A percentile compares a stretch with the other conserved stretches of the same genome.
phyloP scores from a whole-genome alignment of 2,329 filamentous ascomycete species.

The Bisporella sp. region DNA sequence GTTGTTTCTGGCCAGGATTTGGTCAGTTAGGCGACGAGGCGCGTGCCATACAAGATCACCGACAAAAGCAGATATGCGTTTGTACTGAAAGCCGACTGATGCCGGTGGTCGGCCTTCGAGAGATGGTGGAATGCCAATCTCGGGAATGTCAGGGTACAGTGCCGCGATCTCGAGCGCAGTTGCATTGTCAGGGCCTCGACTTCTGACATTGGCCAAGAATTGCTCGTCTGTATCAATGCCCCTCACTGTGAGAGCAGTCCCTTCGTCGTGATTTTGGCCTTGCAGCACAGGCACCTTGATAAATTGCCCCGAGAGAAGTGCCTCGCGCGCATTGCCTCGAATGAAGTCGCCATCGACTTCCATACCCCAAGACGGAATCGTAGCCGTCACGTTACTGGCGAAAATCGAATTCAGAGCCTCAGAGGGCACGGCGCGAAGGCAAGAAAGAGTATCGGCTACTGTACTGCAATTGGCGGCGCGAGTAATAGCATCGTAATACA shows the following conservation, averaged over 20 bases:
- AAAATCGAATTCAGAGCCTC: conserved; percentile 36
- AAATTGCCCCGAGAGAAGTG: not conserved
- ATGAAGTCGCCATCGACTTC: conserved; percentile 15
- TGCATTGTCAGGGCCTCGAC: conserved; percentile 15
- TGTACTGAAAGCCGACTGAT: conserved; percentile 3
- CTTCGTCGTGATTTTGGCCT: not conserved
- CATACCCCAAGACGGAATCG: conserved; percentile 31
- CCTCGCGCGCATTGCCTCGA: not conserved
- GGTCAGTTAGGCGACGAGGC: conserved; percentile 43
- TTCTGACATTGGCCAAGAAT: conserved; percentile 28
- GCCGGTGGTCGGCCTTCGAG: conserved; percentile 8
- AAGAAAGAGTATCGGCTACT: conserved; percentile 11
- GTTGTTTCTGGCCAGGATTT: conserved; percentile 40
- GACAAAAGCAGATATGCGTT: conserved; percentile 1
- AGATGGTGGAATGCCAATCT: conserved; percentile 38
- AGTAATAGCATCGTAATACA: conserved; percentile 29
- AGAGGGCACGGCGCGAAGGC: conserved; percentile 32
- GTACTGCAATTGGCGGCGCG: conserved; percentile 23
- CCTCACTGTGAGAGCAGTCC: conserved; percentile 38
- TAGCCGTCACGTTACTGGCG: conserved; percentile 31
- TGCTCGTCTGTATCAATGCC: conserved; percentile 49
- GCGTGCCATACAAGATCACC: conserved; percentile 34
- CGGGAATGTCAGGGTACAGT: conserved; percentile 44
- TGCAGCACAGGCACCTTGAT: not conserved
- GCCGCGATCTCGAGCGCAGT: conserved; percentile 32